Conservation (phyloP, 1,284 basidiomycete genomes). For the Sanghuangporus weigelae region DNA sequence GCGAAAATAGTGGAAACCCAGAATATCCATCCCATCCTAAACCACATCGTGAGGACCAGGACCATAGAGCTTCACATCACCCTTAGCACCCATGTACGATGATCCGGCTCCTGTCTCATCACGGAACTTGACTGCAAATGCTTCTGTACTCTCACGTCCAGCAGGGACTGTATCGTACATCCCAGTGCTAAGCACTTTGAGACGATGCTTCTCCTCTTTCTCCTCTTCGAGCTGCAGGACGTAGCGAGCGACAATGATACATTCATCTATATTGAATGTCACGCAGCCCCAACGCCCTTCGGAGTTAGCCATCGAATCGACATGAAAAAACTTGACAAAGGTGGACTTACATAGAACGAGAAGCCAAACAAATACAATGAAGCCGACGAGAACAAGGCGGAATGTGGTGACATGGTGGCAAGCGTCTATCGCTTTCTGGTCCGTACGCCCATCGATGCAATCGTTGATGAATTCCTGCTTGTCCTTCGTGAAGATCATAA, state of each 20-base stretch:
- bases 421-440: conserved; percentile 8
- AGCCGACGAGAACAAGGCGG: conserved; percentile 5
- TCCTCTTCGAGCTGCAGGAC: conserved; percentile 15
- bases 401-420: conserved; percentile 4
- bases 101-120: not conserved
- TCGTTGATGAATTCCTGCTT: not conserved
- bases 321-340: not conserved
- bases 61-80: not conserved
- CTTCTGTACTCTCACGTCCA: conserved; percentile 10
- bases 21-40: too few species aligned
- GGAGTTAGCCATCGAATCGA: not conserved
- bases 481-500: conserved; percentile 9
- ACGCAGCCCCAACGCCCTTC: not conserved
- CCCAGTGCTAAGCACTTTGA: not conserved
- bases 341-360: conserved; percentile 11
- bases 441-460: conserved; percentile 7
- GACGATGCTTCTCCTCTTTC: conserved; percentile 11
- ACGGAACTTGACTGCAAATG: not conserved
- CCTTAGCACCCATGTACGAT: not conserved
- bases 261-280: conserved; percentile 2
- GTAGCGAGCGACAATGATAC: conserved; percentile 16
- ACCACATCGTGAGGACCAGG: not conserved
- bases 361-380: conserved; percentile 2
- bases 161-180: not conserved
- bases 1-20: too few species aligned